Evolutionary conservation across 129 eudicot species (phyloP), one percentile per base, ranked within the genome.

Genomic region (Saposhnikovia divaricata): DNA sequence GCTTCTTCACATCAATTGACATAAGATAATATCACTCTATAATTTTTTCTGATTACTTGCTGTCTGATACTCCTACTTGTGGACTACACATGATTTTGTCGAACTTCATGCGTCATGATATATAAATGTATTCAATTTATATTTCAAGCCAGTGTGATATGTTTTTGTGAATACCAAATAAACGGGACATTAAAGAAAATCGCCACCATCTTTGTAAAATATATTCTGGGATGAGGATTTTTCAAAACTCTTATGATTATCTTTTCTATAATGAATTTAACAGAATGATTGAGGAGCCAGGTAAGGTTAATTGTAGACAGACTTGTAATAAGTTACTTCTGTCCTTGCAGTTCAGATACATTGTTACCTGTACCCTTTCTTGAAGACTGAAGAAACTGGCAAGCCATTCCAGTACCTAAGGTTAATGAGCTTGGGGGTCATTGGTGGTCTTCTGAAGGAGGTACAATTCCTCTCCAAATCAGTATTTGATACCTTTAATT

Each of bases 371-470:
- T 88, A 83, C 80, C 91, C 88, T 5, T 85, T 83, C 59, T 37
- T 88, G 80, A 81, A 76, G 45, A 83, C 78, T 57, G 61, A 63
- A 27, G 87, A 59, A 57, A 74, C 51, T 0, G 77, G 74, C 27
- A 85, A 78, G 74, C 89, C 83, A 40, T 85, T 83, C 40, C 82
- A 85, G 40, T 83, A 75, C 82, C 77, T 87, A 31, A 87, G 86
- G 23, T 80, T 88, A 21, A 81, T 85, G 78, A 85, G 87, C 82
- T 78, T 88, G 57, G 87, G 88, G 38, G 85, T 83, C 34, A 75
- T 88, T 3, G 87, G 88, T 39, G 87, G 85, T 8, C 85, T 88
- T 0, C 76, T 85, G 42, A 88, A 88, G 85, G 91, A 85, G 86
- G 39, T 61, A 61, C 69, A 61, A 3, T 81, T 45, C 7, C 44